Percentiles rank a stretch among this genome's conserved stretches.
Conservation (phyloP, 768 basidiomycete species). For the Imleria badia region DNA sequence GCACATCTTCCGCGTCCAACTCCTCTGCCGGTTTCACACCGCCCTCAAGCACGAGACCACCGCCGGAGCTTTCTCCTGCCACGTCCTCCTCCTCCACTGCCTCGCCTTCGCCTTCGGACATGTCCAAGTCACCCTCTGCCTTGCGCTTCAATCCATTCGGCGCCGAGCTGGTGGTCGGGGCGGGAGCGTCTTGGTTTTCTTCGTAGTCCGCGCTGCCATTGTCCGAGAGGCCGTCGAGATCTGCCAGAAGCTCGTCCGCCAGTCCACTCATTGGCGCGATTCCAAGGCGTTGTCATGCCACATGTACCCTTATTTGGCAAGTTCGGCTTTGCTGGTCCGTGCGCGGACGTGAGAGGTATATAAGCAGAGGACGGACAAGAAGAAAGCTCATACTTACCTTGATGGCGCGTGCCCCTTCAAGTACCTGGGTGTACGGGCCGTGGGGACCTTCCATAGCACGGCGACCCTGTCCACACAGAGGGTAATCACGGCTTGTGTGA, state of each 20-base stretch:
- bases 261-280: slow-evolving; percentile 63
- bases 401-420: slow-evolving; percentile 60
- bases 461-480: slow-evolving; percentile 55
- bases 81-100: slow-evolving; percentile 40
- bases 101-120: slow-evolving; percentile 54
- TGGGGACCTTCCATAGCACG: slow-evolving; percentile 54
- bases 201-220: slow-evolving; percentile 53
- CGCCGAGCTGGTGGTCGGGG: slow-evolving; percentile 15
- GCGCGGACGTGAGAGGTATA: slow-evolving; percentile 28
- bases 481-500: slow-evolving; percentile 46
- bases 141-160: slow-evolving; percentile 60
- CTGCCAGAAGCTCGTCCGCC: slow-evolving; percentile 90
- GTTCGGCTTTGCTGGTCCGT: slow-evolving; percentile 23
- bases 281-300: neutral
- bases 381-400: slow-evolving; percentile 55
- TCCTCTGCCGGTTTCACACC: slow-evolving; percentile 95
- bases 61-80: slow-evolving; percentile 41
- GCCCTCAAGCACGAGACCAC: slow-evolving; percentile 74
- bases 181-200: slow-evolving; percentile 35
- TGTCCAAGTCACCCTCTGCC: slow-evolving; percentile 51
- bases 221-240: slow-evolving; percentile 84
- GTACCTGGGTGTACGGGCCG: slow-evolving; percentile 54
- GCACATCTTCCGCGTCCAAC: slow-evolving; percentile 90
- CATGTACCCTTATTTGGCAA: slow-evolving; percentile 12
- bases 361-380: slow-evolving; percentile 5